Conservation (phyloP, 2,329 filamentous ascomycete genomes). For the Podosphaera fusca region DNA sequence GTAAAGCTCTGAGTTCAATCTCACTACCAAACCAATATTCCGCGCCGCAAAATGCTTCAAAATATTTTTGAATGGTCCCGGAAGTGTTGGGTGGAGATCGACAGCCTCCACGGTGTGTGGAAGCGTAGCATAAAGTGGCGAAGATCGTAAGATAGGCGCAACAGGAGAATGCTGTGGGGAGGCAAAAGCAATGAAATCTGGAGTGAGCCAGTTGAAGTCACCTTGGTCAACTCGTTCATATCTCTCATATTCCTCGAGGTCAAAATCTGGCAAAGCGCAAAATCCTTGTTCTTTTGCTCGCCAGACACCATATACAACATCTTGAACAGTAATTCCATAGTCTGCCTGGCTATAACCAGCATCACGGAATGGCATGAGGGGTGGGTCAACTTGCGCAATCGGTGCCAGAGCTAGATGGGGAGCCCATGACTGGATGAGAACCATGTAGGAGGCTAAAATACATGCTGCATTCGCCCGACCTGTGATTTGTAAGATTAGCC, state of each 20-base stretch:
- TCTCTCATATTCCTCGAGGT: slow-evolving; percentile 88
- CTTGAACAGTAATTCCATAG: slow-evolving; percentile 85
- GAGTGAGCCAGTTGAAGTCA: slow-evolving; percentile 98
- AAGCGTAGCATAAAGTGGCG: slow-evolving; percentile 49
- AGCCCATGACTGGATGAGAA: slow-evolving; percentile 91
- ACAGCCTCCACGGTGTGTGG: slow-evolving; percentile 58
- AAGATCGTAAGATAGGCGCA: slow-evolving; percentile 45
- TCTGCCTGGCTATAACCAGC: slow-evolving; percentile 97
- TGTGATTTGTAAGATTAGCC: slow-evolving; percentile 8
- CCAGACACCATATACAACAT: slow-evolving; percentile 96
- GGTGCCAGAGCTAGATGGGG: slow-evolving; percentile 87
- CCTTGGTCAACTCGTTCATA: slow-evolving; percentile 93
- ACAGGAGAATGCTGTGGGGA: slow-evolving; percentile 71
- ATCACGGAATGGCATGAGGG: slow-evolving; percentile 95
- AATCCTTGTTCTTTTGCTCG: slow-evolving; percentile 91
- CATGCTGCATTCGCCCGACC: slow-evolving; percentile 84
- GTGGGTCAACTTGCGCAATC: slow-evolving; percentile 88
- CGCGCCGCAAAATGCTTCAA: slow-evolving; percentile 69
- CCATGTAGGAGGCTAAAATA: slow-evolving; percentile 94
- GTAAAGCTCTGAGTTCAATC: slow-evolving; percentile 88
- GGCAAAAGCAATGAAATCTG: slow-evolving; percentile 85
- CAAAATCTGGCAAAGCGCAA: slow-evolving; percentile 80
- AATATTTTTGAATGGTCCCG: slow-evolving; percentile 86
- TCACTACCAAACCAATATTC: slow-evolving; percentile 80
- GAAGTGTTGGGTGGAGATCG: slow-evolving; percentile 44